Percentiles rank a stretch among this genome's conserved stretches.
These are phyloP conservation scores for Arthrobotrys pseudoclavata DNA, from an alignment of 2,329 filamentous ascomycete genomes.

Conservation along the genomic window DNA sequence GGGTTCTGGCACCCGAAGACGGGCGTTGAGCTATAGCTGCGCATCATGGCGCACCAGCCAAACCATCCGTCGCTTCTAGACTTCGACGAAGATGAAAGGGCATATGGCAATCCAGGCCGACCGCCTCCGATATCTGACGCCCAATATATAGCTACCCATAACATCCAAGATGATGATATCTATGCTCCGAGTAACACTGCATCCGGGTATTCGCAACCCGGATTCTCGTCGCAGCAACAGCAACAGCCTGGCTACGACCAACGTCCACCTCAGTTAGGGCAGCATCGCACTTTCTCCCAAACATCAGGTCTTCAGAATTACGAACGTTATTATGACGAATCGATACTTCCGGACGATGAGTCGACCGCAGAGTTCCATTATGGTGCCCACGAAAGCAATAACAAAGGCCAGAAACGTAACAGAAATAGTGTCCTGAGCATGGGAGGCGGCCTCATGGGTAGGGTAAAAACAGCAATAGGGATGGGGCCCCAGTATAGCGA, in stretches of 20 bases:
- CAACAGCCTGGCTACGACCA: conserved; percentile 66
- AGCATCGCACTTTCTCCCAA: conserved; percentile 75
- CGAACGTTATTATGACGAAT: conserved; percentile 87
- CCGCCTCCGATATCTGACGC: conserved; percentile 62
- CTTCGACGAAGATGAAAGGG: conserved; percentile 63
- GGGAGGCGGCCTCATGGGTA: conserved; percentile 87
- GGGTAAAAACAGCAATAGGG: conserved; percentile 89
- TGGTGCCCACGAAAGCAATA: conserved; percentile 82
- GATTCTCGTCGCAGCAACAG: conserved; percentile 52
- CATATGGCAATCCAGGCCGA: conserved; percentile 63
- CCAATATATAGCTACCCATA: conserved; percentile 61
- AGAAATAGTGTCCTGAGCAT: conserved; percentile 88
- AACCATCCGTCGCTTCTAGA: conserved; percentile 62
- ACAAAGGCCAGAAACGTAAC: conserved; percentile 71
- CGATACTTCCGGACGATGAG: conserved; percentile 74
- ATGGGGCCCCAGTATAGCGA: conserved; percentile 91
- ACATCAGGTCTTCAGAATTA: conserved; percentile 88
- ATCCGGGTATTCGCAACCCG: conserved; percentile 45
- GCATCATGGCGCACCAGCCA: conserved; percentile 60
- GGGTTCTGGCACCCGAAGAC: conserved; percentile 44
- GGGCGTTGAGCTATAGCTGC: conserved; percentile 46
- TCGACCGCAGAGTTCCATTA: conserved; percentile 80
- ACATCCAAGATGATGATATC: conserved; percentile 58
- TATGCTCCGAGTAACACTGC: conserved; percentile 52
- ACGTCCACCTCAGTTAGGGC: conserved; percentile 62